These are phyloP conservation scores for Cyberlindnera nakhonratchasimensis DNA, from an alignment of 805 yeast species.

Conservation along the genomic window DNA sequence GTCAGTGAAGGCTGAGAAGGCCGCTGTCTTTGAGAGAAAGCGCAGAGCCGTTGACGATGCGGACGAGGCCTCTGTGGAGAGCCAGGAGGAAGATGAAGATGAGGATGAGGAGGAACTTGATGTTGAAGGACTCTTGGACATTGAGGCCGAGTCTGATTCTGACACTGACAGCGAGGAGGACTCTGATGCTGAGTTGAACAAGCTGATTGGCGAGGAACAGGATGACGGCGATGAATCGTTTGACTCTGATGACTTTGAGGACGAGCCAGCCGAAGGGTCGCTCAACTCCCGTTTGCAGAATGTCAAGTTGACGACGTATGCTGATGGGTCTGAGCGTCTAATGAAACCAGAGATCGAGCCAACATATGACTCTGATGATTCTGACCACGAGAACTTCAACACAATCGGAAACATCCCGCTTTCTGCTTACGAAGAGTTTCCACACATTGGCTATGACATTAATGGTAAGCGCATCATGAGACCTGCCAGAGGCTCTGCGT, in stretches of 20 bases:
- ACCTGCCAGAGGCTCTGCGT: constrained; percentile 95
- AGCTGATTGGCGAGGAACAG: constrained; percentile 55
- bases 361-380: constrained; percentile 90
- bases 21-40: constrained; percentile 15
- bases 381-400: constrained; percentile 75
- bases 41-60: constrained; percentile 21
- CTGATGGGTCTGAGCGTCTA: constrained; percentile 79
- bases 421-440: constrained; percentile 93
- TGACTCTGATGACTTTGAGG: constrained; percentile 46
- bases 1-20: neutral
- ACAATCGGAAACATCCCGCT: constrained; percentile 93
- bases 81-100: constrained; percentile 10
- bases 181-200: constrained; percentile 61
- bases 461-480: constrained; percentile 98
- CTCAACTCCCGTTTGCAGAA: constrained; percentile 14
- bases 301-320: constrained; percentile 45
- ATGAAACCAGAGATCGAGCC: constrained; percentile 91
- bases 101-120: constrained; percentile 19
- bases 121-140: constrained; percentile 37
- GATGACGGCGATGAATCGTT: constrained; percentile 34
- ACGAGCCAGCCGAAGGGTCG: constrained; percentile 46
- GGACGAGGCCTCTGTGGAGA: constrained; percentile 8
- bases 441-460: constrained; percentile 94
- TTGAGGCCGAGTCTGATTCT: constrained; percentile 15
- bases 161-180: constrained; percentile 32